phyloP scores from a whole-genome alignment of 2,329 filamentous ascomycete species.

The Ilyonectria sp. region DNA sequence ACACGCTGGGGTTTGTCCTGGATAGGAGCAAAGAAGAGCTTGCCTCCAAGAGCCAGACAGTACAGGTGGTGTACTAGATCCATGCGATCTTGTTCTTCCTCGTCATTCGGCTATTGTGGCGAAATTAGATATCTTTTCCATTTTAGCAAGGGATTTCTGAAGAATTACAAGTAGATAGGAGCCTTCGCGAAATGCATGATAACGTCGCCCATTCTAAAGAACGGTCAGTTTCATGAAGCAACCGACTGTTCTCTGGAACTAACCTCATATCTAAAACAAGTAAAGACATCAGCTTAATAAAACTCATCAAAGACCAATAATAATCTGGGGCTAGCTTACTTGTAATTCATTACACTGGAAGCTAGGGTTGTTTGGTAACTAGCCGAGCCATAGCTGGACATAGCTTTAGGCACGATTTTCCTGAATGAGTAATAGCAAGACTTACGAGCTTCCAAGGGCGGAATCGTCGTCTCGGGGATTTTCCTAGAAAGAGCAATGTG shows the following conservation, averaged over 20 bases:
- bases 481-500: neutral
- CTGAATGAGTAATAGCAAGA: neutral
- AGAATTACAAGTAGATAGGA: constrained; percentile 6
- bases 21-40: neutral
- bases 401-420: neutral
- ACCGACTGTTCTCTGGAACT: neutral
- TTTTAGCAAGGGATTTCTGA: neutral
- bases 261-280: neutral
- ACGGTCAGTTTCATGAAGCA: neutral
- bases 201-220: constrained; percentile 1
- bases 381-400: neutral
- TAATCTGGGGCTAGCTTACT: neutral
- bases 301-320: neutral
- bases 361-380: neutral
- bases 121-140: neutral
- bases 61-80: constrained; percentile 15
- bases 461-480: neutral
- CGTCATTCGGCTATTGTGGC: constrained; percentile 6
- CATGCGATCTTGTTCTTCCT: constrained; percentile 16
- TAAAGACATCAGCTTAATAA: neutral
- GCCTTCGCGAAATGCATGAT: neutral
- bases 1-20: constrained; percentile 9
- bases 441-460: neutral
- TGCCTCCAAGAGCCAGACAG: constrained; percentile 5
- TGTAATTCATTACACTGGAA: constrained; percentile 4